Percentiles rank a stretch among this genome's conserved stretches.
Evolutionary conservation across 2,329 filamentous ascomycete genomes (phyloP).

Genomic region (Diaporthe sp.): DNA sequence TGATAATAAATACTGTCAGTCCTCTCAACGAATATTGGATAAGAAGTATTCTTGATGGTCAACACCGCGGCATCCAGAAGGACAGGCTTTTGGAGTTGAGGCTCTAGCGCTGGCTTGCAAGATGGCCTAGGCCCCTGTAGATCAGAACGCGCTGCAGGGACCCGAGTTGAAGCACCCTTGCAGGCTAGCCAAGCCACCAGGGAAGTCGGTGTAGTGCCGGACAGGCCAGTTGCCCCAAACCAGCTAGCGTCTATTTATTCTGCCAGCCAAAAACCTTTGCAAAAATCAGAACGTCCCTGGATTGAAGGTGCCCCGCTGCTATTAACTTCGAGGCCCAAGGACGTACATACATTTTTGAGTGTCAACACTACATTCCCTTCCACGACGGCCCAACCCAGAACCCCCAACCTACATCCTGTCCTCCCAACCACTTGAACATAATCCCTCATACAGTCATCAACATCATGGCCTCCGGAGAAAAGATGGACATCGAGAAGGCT

Average conservation of each 20-base stretch:
- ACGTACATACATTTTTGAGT: background rate
- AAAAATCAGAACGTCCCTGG: conserved; percentile 32
- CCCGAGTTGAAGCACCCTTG: conserved; percentile 6
- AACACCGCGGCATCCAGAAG: background rate
- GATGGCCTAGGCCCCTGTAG: conserved; percentile 5
- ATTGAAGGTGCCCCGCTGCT: conserved; percentile 20
- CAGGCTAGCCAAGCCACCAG: background rate
- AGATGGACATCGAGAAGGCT: conserved; percentile 71
- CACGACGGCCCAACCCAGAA: background rate
- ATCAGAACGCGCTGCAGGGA: conserved; percentile 4
- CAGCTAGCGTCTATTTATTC: conserved; percentile 15
- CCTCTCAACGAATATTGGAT: background rate
- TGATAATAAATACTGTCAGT: no score
- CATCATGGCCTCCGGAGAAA: conserved; percentile 60
- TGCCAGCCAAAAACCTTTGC: conserved; percentile 33
- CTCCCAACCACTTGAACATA: background rate
- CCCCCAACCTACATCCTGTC: background rate
- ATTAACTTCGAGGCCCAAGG: background rate
- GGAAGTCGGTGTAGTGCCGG: conserved; percentile 19
- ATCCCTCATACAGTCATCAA: background rate
- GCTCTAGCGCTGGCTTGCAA: background rate
- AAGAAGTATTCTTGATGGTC: background rate
- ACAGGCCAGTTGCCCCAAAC: background rate
- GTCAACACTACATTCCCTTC: background rate
- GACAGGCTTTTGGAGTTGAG: background rate